Evolutionary conservation across 495 filamentous ascomycete genomes (phyloP).

Genomic region (Parathielavia appendiculata): DNA sequence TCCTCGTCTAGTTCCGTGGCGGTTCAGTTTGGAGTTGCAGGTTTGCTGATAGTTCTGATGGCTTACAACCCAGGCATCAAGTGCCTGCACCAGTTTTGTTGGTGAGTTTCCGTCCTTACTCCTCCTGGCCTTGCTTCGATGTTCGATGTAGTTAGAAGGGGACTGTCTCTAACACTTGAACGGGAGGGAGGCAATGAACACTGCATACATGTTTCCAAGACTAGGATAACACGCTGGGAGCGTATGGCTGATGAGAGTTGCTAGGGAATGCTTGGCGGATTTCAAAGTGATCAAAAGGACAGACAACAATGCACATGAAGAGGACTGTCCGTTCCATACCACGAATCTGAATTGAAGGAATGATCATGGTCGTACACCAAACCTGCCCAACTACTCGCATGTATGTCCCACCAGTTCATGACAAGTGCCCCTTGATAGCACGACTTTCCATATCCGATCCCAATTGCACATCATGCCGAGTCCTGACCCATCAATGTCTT

Average conservation of each 20-base stretch:
- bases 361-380: no score
- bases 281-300: slow-evolving; percentile 12
- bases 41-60: not conserved
- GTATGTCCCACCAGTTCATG: no score
- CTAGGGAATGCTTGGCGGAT: slow-evolving; percentile 22
- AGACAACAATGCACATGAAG: slow-evolving; percentile 18
- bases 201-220: no score
- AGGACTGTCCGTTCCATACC: slow-evolving; percentile 18
- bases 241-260: not conserved
- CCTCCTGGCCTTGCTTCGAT: no score
- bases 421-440: no score
- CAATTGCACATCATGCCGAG: not conserved
- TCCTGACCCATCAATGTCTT: slow-evolving; percentile 3
- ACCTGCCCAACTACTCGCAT: not conserved
- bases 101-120: not conserved
- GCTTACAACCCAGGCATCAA: no score
- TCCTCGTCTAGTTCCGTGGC: no score
- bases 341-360: slow-evolving; percentile 4
- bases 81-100: slow-evolving; percentile 25
- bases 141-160: no score
- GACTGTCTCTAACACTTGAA: no score
- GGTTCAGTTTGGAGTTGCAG: not conserved
- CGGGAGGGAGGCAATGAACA: no score
- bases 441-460: no score
- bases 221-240: not conserved